Base-by-base conservation (phyloP, 2,329 filamentous ascomycete species). In the Aspergillus sp. region DNA sequence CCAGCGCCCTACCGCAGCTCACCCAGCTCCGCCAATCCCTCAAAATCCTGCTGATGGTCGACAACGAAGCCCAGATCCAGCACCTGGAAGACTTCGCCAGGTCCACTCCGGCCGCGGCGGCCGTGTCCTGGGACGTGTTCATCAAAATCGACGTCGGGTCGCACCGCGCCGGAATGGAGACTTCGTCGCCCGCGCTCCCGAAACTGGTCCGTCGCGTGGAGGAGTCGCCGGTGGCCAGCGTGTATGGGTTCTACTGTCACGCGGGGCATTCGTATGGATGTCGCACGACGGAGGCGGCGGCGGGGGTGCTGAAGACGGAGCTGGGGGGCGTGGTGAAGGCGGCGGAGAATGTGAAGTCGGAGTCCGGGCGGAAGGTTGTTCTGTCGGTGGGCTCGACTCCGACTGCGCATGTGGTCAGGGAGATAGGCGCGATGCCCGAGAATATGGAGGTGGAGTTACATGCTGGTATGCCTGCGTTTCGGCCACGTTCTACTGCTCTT, bases 41-140 rank as follows among this genome's bases (percentile, higher is more conserved):
- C 8, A 47, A 43, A 4, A 52, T 65, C 20, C 29, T 56, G 8
- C 49, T 65, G 11, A 56, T 65, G 52, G 41, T 64, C 25, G 48
- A 51, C 32, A 48, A 46, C 30, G 41, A 42, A 10, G 40, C 45
- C 14, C 48, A 51, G 14, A 39, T 51, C n/a, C 34, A 42, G 6
- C 15, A 42, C 7, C 43, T 51, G 1, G 46, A 51, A 20, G 19
- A 36, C 4, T 44, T 38, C 26, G 26, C 34, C 8, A 19, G 27
- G 24, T 34, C 31, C 1, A 13, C 26, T 3, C 13, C 25, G 1
- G 24, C 31, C 11, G 20, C 29, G 7, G 3, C 12, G 1, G 20
- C 29, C 7, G 3, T n/a, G 1, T 28, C 37, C n/a, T 51, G 48
- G 48, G 32, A 42, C 7, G 46, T 49, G n/a, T 51, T 51, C 13